Evolutionary conservation across 2,329 filamentous ascomycete genomes (phyloP), one percentile per base, ranked within the genome.

Genomic region (Neurospora crassa): DNA sequence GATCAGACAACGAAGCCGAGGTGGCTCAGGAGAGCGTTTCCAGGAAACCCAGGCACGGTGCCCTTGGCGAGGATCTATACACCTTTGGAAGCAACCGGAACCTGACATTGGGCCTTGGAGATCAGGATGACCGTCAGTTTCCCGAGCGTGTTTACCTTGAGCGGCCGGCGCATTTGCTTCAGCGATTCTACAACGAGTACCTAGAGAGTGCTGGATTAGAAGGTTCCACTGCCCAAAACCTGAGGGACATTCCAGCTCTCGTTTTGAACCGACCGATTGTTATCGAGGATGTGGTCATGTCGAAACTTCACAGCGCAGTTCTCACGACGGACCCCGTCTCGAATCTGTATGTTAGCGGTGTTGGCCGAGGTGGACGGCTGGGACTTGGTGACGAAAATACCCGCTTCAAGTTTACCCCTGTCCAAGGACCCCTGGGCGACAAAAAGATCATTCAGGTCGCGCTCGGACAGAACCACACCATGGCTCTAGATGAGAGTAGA

Each of bases 31-130:
- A 74, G 68, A 70, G 41, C 67, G 69, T 40, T 69, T 76, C 68
- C 40, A 74, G 59, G 67, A 69, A 69, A 40, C 70, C 68, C 18
- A 70, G 69, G 37, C 73, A 74, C 37, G 73, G 70, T 37, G 73
- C 70, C 7, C 71, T 77, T 24, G 95, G 93, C 10, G 93, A 97
- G 77, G 96, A 99, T 78, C 83, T 97, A 0, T 98, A 93, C 77
- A 91, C 93, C 0, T 97, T 98, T 81, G 96, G 96, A 68, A 98
- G 94, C 81, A 99, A 97, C 81, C 96, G 96, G 78, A 99, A 99
- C 76, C 82, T 97, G 11, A 96, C 92, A 0, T 87, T 99, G 29
- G 96, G 96, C 1, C 91, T 98, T 72, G 94, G 94, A n/a, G 94
- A 99, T 78, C 91, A 96, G 77, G 94, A 97, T 79, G 95, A 99